These are phyloP conservation scores for Spinacia oleracea DNA, from an alignment of 179 eudicot genomes.

Conservation along the genomic window DNA sequence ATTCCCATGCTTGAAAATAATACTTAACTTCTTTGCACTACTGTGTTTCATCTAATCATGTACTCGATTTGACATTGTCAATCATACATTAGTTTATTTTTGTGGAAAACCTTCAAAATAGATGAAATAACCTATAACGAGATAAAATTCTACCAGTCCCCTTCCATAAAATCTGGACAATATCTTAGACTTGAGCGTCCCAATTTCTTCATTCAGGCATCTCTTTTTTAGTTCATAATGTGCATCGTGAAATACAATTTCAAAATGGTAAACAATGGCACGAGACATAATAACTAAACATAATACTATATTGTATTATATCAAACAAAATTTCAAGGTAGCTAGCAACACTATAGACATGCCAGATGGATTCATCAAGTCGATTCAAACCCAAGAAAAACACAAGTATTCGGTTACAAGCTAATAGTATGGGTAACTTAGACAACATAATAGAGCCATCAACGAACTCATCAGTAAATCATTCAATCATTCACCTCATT, in stretches of 20 bases:
- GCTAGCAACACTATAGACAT: not conserved
- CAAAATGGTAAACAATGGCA: too few relatives aligned
- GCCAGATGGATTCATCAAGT: not conserved
- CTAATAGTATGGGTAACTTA: not conserved
- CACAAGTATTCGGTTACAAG: not conserved
- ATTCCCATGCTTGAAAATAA: too few relatives aligned
- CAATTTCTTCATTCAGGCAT: too few relatives aligned
- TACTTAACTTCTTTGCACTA: too few relatives aligned
- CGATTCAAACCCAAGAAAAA: conserved; percentile 2
- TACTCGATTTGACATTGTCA: not conserved
- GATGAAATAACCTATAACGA: not conserved
- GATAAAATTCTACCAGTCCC: not conserved
- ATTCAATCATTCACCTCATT: too few relatives aligned
- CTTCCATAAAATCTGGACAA: not conserved
- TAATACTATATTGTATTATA: too few relatives aligned
- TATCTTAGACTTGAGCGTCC: not conserved
- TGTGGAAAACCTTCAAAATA: not conserved
- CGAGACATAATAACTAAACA: too few relatives aligned
- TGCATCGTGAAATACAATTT: too few relatives aligned
- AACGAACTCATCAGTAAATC: too few relatives aligned
- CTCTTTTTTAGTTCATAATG: not conserved
- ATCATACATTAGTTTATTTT: too few relatives aligned
- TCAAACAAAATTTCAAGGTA: not conserved
- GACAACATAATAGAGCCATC: too few relatives aligned
- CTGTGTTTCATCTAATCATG: not conserved